Evolutionary conservation across 192 early-diverging fungal genomes (phyloP).

Genomic region (Helicostylum pulchrum): DNA sequence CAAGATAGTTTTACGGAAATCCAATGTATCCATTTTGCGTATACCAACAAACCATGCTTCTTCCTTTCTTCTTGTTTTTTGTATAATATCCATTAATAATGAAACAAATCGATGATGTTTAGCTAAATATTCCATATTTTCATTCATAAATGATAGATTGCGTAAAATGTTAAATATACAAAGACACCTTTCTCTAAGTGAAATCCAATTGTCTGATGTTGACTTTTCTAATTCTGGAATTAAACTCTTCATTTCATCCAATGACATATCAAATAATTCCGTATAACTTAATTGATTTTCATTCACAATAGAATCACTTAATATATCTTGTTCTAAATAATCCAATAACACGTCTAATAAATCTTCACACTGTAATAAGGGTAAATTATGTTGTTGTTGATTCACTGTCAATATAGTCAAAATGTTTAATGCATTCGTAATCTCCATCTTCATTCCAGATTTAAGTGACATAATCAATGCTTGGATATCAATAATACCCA

Average conservation of each 20-base stretch:
- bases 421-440: conserved; percentile 71
- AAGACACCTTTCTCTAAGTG: conserved; percentile 46
- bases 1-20: conserved; percentile 62
- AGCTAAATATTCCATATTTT: conserved; percentile 47
- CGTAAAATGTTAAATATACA: conserved; percentile 51
- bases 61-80: conserved; percentile 4
- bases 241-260: conserved; percentile 48
- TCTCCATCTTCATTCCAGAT: conserved; percentile 69
- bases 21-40: conserved; percentile 47
- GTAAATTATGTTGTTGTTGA: conserved; percentile 12
- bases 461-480: conserved; percentile 77
- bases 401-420: conserved; percentile 59
- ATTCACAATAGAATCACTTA: conserved; percentile 12
- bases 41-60: conserved; percentile 35
- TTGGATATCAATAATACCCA: conserved; percentile 70
- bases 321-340: conserved; percentile 47
- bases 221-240: conserved; percentile 35
- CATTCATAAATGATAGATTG: conserved; percentile 52
- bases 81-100: conserved; percentile 32
- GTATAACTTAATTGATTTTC: conserved; percentile 37
- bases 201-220: conserved; percentile 36
- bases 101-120: conserved; percentile 43
- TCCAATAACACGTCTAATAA: conserved; percentile 65
- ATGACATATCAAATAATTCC: conserved; percentile 48
- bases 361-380: conserved; percentile 52